Evolutionary conservation across 1,139 yeast genomes (phyloP).

Genomic region (Diutina scorzettiae): DNA sequence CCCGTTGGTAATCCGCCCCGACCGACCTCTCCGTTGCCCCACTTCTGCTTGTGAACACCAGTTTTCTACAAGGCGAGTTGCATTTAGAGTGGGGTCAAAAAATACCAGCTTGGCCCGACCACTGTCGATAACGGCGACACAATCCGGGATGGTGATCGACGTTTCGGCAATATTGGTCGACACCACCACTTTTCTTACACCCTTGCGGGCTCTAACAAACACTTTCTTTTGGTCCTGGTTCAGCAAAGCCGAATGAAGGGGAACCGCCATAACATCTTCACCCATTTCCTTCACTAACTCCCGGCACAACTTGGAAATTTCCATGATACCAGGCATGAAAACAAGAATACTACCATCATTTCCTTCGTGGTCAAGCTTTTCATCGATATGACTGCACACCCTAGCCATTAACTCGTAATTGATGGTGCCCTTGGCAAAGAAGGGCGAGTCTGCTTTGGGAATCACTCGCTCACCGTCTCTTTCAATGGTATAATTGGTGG

Average conservation of each 20-base stretch:
- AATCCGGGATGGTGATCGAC: constrained; percentile 86
- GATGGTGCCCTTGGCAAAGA: constrained; percentile 51
- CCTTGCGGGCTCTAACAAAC: constrained; percentile 40
- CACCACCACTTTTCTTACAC: constrained; percentile 67
- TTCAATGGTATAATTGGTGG: constrained; percentile 40
- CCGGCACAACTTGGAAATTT: constrained; percentile 44
- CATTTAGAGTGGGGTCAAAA: constrained; percentile 54
- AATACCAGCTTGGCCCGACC: constrained; percentile 75
- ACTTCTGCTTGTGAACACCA: constrained; percentile 91
- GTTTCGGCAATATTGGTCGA: constrained; percentile 87
- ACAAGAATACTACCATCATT: constrained; percentile 68
- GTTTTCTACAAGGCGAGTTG: constrained; percentile 61
- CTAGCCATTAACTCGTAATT: constrained; percentile 61
- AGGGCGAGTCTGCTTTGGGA: constrained; percentile 54
- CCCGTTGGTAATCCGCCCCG: constrained; percentile 91
- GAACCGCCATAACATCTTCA: constrained; percentile 35
- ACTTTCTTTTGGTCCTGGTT: constrained; percentile 75
- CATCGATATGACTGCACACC: constrained; percentile 42
- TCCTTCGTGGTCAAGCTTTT: constrained; percentile 19
- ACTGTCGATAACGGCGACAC: constrained; percentile 81
- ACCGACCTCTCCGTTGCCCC: constrained; percentile 92
- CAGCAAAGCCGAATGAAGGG: constrained; percentile 78
- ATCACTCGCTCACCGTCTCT: constrained; percentile 27
- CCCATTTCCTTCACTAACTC: constrained; percentile 11
- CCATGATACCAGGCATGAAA: constrained; percentile 86